Percentiles rank a stretch among this genome's conserved stretches.
These are phyloP conservation scores for Senna tora DNA, from an alignment of 306 rosid genomes.

Conservation along the genomic window DNA sequence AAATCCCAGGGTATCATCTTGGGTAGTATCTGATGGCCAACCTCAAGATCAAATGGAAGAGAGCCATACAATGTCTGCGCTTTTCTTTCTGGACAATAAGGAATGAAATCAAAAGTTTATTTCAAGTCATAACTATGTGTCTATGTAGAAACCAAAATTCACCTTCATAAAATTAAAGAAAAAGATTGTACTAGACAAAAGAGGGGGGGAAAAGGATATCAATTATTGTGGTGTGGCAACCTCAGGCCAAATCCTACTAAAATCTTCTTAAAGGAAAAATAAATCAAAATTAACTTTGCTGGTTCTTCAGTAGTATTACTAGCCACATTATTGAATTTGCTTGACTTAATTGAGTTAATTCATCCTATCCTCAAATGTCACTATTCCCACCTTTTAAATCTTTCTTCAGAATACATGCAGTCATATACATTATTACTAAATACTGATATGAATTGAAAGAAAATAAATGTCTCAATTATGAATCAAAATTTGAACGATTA, in stretches of 20 bases:
- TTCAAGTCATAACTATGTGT: slow-evolving; percentile 26
- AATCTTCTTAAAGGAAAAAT: background rate
- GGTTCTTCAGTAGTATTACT: background rate
- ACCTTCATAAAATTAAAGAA: background rate
- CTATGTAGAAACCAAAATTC: slow-evolving; percentile 22
- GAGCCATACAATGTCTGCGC: slow-evolving; percentile 51
- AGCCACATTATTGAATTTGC: background rate
- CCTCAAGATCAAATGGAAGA: slow-evolving; percentile 74
- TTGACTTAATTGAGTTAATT: background rate
- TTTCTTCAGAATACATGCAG: slow-evolving; percentile 4
- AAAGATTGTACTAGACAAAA: slow-evolving; percentile 9
- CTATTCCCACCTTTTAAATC: slow-evolving; percentile 18
- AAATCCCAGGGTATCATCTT: slow-evolving; percentile 80
- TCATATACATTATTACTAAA: slow-evolving; percentile 5
- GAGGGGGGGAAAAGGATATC: background rate
- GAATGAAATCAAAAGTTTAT: slow-evolving; percentile 27
- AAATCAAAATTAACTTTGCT: slow-evolving; percentile 12
- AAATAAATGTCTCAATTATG: slow-evolving; percentile 10
- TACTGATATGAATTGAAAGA: background rate
- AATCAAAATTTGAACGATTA: slow-evolving; percentile 6
- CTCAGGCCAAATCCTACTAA: slow-evolving; percentile 27
- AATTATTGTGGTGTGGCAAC: background rate
- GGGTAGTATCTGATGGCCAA: slow-evolving; percentile 73
- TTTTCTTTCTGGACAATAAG: slow-evolving; percentile 56
- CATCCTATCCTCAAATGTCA: slow-evolving; percentile 21